A percentile compares a stretch with the other conserved stretches of the same genome.
These are phyloP conservation scores for Phylloporus scabripes DNA, from an alignment of 768 basidiomycete species.

Conservation along the genomic window DNA sequence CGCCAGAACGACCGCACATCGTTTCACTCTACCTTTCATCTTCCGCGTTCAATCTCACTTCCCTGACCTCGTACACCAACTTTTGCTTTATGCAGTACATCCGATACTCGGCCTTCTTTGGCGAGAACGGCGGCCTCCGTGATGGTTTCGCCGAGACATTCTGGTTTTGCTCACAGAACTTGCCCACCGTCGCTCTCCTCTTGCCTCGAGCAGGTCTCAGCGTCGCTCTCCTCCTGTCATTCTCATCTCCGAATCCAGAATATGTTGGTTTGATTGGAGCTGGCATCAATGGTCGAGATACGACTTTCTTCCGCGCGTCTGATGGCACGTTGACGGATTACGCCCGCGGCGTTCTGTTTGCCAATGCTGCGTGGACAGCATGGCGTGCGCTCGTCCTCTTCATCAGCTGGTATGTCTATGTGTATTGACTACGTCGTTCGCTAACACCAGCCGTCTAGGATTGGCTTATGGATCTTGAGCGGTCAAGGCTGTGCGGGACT, in stretches of 20 bases:
- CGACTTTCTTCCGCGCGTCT: constrained; percentile 61
- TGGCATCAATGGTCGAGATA: constrained; percentile 52
- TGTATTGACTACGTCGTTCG: background rate
- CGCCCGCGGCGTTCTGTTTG: constrained; percentile 70
- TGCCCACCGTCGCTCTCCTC: constrained; percentile 75
- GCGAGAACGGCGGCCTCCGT: constrained; percentile 43
- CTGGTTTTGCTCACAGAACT: constrained; percentile 80
- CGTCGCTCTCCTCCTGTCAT: constrained; percentile 65
- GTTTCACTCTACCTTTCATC: constrained; percentile 81
- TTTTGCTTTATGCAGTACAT: constrained; percentile 83
- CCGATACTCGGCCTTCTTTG: constrained; percentile 61
- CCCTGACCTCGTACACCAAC: constrained; percentile 74
- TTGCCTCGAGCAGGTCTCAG: constrained; percentile 77
- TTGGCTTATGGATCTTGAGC: constrained; percentile 75
- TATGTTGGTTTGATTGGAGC: constrained; percentile 43
- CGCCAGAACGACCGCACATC: constrained; percentile 73
- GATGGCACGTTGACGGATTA: constrained; percentile 70
- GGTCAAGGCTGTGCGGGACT: constrained; percentile 75
- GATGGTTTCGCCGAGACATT: constrained; percentile 77
- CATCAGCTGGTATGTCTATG: constrained; percentile 50
- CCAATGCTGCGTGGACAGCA: constrained; percentile 77
- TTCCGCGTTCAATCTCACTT: constrained; percentile 67
- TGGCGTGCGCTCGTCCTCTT: constrained; percentile 70
- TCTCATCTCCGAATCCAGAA: constrained; percentile 46
- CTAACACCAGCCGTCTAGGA: constrained; percentile 34